Evolutionary conservation across 2,329 filamentous ascomycete species (phyloP).

Genomic region (Tolypocladium nubicola): DNA sequence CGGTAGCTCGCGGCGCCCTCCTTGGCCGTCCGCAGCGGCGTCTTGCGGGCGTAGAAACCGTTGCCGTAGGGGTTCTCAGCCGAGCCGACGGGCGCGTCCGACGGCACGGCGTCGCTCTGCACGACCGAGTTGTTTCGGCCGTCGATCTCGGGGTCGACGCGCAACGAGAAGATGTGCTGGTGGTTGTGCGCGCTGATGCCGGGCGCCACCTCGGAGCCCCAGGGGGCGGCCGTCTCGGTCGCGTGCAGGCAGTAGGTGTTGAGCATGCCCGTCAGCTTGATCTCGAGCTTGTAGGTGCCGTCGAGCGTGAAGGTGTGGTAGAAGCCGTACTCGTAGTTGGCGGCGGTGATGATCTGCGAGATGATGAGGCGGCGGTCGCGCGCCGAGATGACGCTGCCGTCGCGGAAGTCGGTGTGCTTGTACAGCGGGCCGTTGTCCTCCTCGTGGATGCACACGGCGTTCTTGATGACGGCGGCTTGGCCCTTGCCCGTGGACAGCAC

Average conservation of each 20-base stretch:
- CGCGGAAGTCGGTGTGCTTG: conserved; percentile 56
- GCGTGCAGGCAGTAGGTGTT: conserved; percentile 31
- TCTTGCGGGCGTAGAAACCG: conserved; percentile 44
- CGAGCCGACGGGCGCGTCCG: conserved; percentile 52
- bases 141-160: conserved; percentile 56
- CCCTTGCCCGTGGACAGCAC: conserved; percentile 32
- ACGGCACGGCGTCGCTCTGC: conserved; percentile 56
- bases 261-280: conserved; percentile 43
- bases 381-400: conserved; percentile 45
- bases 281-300: conserved; percentile 53
- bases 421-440: conserved; percentile 46
- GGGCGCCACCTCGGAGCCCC: conserved; percentile 53
- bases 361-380: conserved; percentile 49
- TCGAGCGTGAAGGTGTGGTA: conserved; percentile 33
- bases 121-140: conserved; percentile 54
- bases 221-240: conserved; percentile 26
- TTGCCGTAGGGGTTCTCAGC: conserved; percentile 65
- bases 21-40: conserved; percentile 11
- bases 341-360: conserved; percentile 54
- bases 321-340: conserved; percentile 51
- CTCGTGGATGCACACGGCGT: conserved; percentile 25
- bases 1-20: conserved; percentile 13
- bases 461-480: conserved; percentile 56
- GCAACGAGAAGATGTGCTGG: conserved; percentile 59
- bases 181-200: conserved; percentile 58